Conservation (phyloP, 371 early-diverging fungal species). For the Lichtheimia ramosa region DNA sequence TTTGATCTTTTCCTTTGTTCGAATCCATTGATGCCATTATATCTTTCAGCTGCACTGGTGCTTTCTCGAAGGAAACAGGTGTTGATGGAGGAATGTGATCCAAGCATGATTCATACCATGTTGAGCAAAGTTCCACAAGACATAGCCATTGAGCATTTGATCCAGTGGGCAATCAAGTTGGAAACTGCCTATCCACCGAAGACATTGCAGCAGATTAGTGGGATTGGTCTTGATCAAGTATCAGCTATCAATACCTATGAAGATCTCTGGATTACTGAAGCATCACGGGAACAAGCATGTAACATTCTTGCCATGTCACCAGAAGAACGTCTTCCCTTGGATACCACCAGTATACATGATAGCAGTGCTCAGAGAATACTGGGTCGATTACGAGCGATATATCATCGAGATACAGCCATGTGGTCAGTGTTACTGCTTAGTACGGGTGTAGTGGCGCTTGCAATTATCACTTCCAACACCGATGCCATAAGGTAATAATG, state of each 20-base stretch:
- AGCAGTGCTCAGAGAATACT: not conserved
- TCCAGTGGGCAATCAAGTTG: conserved; percentile 39
- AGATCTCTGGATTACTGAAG: conserved; percentile 31
- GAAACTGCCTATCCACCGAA: conserved; percentile 28
- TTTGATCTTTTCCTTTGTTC: conserved; percentile 76
- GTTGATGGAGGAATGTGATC: not conserved
- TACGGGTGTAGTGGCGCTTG: conserved; percentile 7
- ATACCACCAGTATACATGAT: not conserved
- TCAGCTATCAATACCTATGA: conserved; percentile 25
- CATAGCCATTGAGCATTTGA: conserved; percentile 37
- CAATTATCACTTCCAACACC: not conserved
- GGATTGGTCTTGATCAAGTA: conserved; percentile 4
- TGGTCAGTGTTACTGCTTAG: conserved; percentile 4
- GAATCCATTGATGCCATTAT: conserved; percentile 75
- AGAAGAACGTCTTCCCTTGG: not conserved
- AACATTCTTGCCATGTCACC: conserved; percentile 2
- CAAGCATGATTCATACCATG: not conserved
- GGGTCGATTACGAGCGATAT: conserved; percentile 1
- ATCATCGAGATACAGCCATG: not conserved
- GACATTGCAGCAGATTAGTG: not conserved
- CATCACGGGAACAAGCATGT: not conserved
- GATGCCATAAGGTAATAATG: not conserved
- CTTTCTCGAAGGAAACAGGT: conserved; percentile 26
- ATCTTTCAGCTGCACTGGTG: conserved; percentile 70
- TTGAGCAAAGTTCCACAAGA: conserved; percentile 42